Base-by-base conservation (phyloP, 164 flowering plant species). In the Stephania yunnanensis region DNA sequence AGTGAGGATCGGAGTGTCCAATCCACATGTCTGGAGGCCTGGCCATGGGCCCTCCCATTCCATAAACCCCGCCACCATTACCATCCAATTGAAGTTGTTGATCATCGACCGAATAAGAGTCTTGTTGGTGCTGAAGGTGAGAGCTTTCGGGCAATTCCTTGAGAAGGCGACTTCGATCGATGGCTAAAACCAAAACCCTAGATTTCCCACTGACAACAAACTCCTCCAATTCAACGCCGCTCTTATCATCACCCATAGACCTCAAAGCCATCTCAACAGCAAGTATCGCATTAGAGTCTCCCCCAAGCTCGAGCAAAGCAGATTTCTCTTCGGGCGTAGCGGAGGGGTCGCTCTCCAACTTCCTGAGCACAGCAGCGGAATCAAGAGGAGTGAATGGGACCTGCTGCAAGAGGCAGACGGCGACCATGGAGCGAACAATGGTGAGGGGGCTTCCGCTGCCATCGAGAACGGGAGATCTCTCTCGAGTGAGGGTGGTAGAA, bases 251-350 rank as follows among this genome's bases (percentile, higher is more conserved):
- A 9, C 85, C 95, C 81, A 95, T 92, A 1, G 97, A 88, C 78
- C 94, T 84, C 85, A 95, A 77, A 12, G 95, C 98, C 86, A 85
- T 87, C 79, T 95, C 98, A 63, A 95, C 98, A 2, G 97, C 97
- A 45, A 85, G 46, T 52, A 92, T 90, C 66, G 87, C 85, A 25
- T 96, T 96, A 0, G 91, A 83, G 73, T 93, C 99, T 3, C 96
- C 97, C 0, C 92, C 98, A 50, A 93, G 73, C 76, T 93, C 93
- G 70, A 90, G 82, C 83, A 95, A 75, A 42, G 97, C 97, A 31
- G 90, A 84, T 78, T 85, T 91, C 90, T 93, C 99, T 1, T 84
- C 87, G n/a, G 84, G 42, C 4, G 91, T 87, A 5, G 84, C 85
- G 6, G 82, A 79, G 58, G 58, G 82, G 67, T 92, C 95, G 71